Percentiles rank a stretch among this genome's conserved stretches.
Evolutionary conservation across 2,329 filamentous ascomycete genomes (phyloP).

Genomic region (Aschersonia sp.): DNA sequence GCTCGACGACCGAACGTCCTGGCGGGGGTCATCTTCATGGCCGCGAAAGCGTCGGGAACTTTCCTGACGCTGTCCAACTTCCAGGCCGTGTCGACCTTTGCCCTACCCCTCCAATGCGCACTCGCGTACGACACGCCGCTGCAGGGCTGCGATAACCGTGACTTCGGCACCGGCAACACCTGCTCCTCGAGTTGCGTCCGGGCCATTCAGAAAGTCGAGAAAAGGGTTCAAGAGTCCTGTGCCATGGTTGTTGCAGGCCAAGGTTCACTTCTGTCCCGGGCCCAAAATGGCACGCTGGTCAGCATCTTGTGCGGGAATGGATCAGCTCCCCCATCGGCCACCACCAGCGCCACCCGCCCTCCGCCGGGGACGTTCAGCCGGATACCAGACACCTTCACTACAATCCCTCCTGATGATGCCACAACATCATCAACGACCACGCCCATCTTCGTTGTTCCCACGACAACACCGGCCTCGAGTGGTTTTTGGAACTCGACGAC

Average conservation of each 20-base stretch:
- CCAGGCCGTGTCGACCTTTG: constrained; percentile 21
- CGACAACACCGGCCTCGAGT: too few relatives aligned
- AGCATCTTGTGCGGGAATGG: constrained; percentile 17
- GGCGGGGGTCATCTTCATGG: constrained; percentile 9
- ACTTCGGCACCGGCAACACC: constrained; percentile 17
- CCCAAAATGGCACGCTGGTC: constrained; percentile 21
- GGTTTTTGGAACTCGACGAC: too few relatives aligned
- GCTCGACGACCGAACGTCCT: constrained; percentile 3
- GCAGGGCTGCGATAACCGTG: constrained; percentile 17
- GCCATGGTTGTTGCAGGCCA: constrained; percentile 8
- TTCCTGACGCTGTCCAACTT: constrained; percentile 22
- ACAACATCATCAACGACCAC: neutral
- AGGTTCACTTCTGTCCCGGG: constrained; percentile 21
- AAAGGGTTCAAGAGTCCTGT: constrained; percentile 14
- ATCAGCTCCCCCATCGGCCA: constrained; percentile 1
- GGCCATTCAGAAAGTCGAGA: constrained; percentile 13
- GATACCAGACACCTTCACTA: neutral
- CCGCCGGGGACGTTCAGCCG: constrained; percentile 1
- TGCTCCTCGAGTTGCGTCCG: constrained; percentile 24
- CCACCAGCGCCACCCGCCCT: neutral
- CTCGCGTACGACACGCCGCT: constrained; percentile 27
- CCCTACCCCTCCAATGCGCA: constrained; percentile 21
- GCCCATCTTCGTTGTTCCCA: too few relatives aligned
- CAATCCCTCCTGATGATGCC: neutral
- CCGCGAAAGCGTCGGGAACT: constrained; percentile 10